These are phyloP conservation scores for Pichia occidentalis DNA, from an alignment of 805 yeast species.

Conservation along the genomic window DNA sequence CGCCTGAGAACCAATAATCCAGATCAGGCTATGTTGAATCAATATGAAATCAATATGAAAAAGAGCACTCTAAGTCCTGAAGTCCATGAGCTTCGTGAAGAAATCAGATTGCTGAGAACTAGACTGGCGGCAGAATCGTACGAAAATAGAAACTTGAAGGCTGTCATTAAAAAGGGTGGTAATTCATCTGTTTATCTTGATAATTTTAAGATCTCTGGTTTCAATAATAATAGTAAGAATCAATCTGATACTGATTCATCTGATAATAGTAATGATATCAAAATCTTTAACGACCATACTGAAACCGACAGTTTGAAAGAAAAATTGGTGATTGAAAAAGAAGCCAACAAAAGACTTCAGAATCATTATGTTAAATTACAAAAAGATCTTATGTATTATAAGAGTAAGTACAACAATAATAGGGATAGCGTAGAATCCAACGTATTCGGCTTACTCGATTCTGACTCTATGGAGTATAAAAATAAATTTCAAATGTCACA, in stretches of 20 bases:
- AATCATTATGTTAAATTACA: slow-evolving; percentile 29
- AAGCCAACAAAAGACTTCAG: slow-evolving; percentile 30
- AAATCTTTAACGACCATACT: slow-evolving; percentile 8
- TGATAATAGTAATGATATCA: slow-evolving; percentile 7
- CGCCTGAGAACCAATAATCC: slow-evolving; percentile 24
- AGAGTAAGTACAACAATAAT: slow-evolving; percentile 17
- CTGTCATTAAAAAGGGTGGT: slow-evolving; percentile 30
- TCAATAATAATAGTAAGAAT: no score
- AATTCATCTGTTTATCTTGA: neutral
- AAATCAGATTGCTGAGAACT: slow-evolving; percentile 52
- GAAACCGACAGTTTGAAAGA: slow-evolving; percentile 6
- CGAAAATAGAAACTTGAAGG: slow-evolving; percentile 44
- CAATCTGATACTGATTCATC: no score
- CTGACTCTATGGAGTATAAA: slow-evolving; percentile 30
- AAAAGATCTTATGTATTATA: slow-evolving; percentile 30
- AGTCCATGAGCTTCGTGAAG: slow-evolving; percentile 38
- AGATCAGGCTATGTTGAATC: slow-evolving; percentile 10
- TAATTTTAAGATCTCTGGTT: slow-evolving; percentile 1
- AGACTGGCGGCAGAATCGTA: slow-evolving; percentile 60
- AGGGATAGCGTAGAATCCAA: slow-evolving; percentile 33
- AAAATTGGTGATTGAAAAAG: slow-evolving; percentile 23
- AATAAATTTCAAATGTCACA: slow-evolving; percentile 42
- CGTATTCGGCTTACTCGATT: slow-evolving; percentile 22
- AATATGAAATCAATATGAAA: slow-evolving; percentile 4
- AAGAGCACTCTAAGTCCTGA: slow-evolving; percentile 11